Evolutionary conservation across 1,284 basidiomycete species (phyloP).

Genomic region (Ceratobasidium papillatum): DNA sequence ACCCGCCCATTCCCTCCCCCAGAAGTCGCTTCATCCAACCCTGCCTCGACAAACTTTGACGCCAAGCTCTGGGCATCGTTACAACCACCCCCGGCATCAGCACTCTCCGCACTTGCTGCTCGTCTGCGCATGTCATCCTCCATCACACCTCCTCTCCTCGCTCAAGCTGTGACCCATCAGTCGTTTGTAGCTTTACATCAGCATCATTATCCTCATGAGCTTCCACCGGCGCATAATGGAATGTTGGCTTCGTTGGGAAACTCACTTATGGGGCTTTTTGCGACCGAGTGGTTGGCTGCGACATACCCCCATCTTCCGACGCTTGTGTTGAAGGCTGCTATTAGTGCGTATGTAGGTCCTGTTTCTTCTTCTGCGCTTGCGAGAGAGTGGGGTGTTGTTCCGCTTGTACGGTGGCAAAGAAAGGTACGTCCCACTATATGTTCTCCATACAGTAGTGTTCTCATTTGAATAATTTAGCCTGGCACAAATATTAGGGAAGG

Average conservation of each 20-base stretch:
- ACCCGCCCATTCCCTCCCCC: conserved; percentile 43
- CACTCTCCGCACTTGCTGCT: conserved; percentile 77
- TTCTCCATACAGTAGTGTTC: conserved; percentile 32
- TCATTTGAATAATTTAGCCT: conserved; percentile 54
- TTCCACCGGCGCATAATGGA: conserved; percentile 73
- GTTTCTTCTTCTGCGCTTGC: conserved; percentile 84
- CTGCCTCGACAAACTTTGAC: conserved; percentile 37
- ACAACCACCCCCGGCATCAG: conserved; percentile 75
- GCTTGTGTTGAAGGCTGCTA: conserved; percentile 86
- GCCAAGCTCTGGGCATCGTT: conserved; percentile 72
- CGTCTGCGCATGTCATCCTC: conserved; percentile 67
- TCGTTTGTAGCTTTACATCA: conserved; percentile 70
- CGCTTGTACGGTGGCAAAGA: conserved; percentile 75
- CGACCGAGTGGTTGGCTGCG: conserved; percentile 83
- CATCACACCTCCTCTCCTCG: conserved; percentile 43
- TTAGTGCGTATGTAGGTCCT: conserved; percentile 91
- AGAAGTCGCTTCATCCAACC: conserved; percentile 37
- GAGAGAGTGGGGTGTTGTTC: conserved; percentile 77
- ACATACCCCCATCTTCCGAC: conserved; percentile 93
- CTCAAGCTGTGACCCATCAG: conserved; percentile 80
- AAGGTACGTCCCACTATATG: conserved; percentile 56
- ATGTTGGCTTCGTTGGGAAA: conserved; percentile 86
- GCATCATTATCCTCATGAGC: conserved; percentile 63
- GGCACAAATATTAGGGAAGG: conserved; percentile 59
- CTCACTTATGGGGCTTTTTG: conserved; percentile 89